Base-by-base conservation (phyloP, 768 basidiomycete species). In the Mycena sanguinolenta region DNA sequence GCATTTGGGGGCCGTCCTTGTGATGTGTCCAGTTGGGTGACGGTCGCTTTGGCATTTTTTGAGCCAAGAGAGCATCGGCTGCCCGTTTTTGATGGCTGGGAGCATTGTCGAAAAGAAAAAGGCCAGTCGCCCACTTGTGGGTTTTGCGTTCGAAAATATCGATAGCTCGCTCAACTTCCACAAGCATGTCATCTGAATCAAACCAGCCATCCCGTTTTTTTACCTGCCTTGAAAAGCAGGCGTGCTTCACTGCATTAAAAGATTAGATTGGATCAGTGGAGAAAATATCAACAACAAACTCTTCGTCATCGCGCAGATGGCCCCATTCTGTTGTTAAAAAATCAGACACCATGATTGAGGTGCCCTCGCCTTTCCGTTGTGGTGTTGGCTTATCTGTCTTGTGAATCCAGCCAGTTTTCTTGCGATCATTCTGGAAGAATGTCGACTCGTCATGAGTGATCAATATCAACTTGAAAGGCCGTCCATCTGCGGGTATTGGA, bases 391-490 rank as follows among this genome's bases (percentile, higher is more conserved):
- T 78, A 16, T 64, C 64, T 0, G 27, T 65, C 12, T 53, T 32
- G 39, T 77, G 76, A 4, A 73, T 64, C 82, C 82, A 84, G 4
- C 68, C 10, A 0, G 55, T 75, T 39, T 79, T 78, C 12, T 73
- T 46, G 4, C 72, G 75, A 60, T 84, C 81, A 71, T 81, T 76
- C 27, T 75, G 77, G 67, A 81, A 83, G 67, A 84, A 84, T 4
- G 80, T 84, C 21, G 82, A 84, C 65, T 85, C 80, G 64, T 84
- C 78, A 66, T 85, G 84, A 1, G 74, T 78, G 10, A 76, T 61
- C 4, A 78, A 54, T 54, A 77, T 74, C 3, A 79, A 67, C 8
- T 39, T 38, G 57, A 58, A 58, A 36, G 57, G 1, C 0, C 12
- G 57, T 25, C 57, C 57, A 25, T 58, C 36, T 1, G 34, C 12